Conservation (phyloP, 352 stramenopile genomes). For the Plasmopara viticola region DNA sequence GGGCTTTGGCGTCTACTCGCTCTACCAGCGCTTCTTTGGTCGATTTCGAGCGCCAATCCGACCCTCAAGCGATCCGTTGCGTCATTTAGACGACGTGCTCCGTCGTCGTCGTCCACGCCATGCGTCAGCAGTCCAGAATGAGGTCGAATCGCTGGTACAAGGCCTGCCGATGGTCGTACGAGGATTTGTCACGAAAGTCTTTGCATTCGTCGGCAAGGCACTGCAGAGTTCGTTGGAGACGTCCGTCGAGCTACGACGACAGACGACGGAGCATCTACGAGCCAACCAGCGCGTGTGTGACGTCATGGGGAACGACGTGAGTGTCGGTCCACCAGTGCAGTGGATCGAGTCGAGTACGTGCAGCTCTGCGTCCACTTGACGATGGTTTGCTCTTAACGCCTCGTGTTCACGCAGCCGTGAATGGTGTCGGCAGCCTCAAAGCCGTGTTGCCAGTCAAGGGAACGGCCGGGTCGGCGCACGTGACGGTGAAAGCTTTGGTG, state of each 20-base stretch:
- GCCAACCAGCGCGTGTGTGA: slow-evolving; percentile 40
- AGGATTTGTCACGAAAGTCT: slow-evolving; percentile 55
- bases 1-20: slow-evolving; percentile 62
- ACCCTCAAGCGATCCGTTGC: slow-evolving; percentile 26
- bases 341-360: slow-evolving; percentile 73
- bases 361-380: not conserved
- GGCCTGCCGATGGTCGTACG: slow-evolving; percentile 55
- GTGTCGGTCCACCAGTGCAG: slow-evolving; percentile 48
- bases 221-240: slow-evolving; percentile 65
- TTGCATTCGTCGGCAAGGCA: slow-evolving; percentile 51
- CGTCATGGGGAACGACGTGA: slow-evolving; percentile 42
- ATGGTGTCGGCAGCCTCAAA: slow-evolving; percentile 55
- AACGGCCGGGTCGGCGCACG: slow-evolving; percentile 28
- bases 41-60: slow-evolving; percentile 33
- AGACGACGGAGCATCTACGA: slow-evolving; percentile 49
- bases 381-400: not conserved
- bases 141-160: slow-evolving; percentile 50
- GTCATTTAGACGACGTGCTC: slow-evolving; percentile 51
- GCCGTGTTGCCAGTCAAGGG: slow-evolving; percentile 56
- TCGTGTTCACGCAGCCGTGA: slow-evolving; percentile 35
- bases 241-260: slow-evolving; percentile 45
- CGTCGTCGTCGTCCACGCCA: slow-evolving; percentile 17
- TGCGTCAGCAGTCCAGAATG: slow-evolving; percentile 20
- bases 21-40: slow-evolving; percentile 58
- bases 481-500: slow-evolving; percentile 52